These are phyloP conservation scores for Thuidium tamariscinum DNA, from an alignment of 225 moss, liverwort and hornwort genomes.

Conservation along the genomic window DNA sequence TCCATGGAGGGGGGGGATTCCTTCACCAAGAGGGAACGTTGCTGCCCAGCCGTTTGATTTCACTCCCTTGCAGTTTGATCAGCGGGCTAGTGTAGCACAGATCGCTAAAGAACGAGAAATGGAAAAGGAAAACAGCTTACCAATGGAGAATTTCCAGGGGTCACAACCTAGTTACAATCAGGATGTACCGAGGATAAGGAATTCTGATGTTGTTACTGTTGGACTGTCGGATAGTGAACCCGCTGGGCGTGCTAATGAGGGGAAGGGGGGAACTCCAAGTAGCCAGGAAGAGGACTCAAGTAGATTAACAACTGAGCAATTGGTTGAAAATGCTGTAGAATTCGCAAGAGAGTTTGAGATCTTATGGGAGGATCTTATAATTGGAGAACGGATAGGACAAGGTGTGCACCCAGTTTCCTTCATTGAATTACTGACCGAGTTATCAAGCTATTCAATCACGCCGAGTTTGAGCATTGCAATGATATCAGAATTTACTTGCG, in stretches of 20 bases:
- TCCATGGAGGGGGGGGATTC: constrained; percentile 34
- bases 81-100: constrained; percentile 23
- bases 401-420: constrained; percentile 10
- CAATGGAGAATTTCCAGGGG: constrained; percentile 5
- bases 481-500: neutral
- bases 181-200: constrained; percentile 7
- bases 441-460: neutral
- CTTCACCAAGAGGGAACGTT: constrained; percentile 33
- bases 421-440: neutral
- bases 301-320: constrained; percentile 32
- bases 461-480: neutral
- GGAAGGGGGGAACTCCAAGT: constrained; percentile 26
- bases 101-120: constrained; percentile 42
- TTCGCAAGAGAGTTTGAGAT: constrained; percentile 77
- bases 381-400: constrained; percentile 96
- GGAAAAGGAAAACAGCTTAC: constrained; percentile 20
- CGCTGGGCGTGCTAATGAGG: constrained; percentile 6
- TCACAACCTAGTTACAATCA: constrained; percentile 13
- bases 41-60: constrained; percentile 45
- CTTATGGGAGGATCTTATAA: constrained; percentile 67
- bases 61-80: constrained; percentile 36
- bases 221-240: constrained; percentile 10
- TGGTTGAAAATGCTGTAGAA: constrained; percentile 55
- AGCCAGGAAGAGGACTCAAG: constrained; percentile 41
- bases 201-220: neutral